Evolutionary conservation across 345 rosid species (phyloP), one percentile per base, ranked within the genome.

Genomic region (Rhodomyrtus tomentosa): DNA sequence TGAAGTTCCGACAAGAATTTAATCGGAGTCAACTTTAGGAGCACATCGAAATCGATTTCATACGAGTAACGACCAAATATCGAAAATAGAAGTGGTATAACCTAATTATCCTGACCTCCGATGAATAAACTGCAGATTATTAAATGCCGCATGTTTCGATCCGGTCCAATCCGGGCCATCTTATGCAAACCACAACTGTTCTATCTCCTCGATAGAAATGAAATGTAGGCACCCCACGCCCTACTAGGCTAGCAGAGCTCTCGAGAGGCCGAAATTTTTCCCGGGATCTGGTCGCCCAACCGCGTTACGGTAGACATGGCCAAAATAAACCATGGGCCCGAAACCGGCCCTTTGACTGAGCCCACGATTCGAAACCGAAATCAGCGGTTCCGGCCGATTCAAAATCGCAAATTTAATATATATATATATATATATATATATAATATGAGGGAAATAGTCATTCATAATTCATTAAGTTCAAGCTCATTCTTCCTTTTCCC

Each of bases 231-330:
- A 59, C 38, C 27, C 18, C 72, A 29, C 1, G 38, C 72, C 29
- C 10, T 10, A 59, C 72, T 27, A 27, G 20, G 1, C 72, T 27
- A 58, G 38, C 1, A 18, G 20, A 62, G 74, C 7, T 18, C 55
- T 8, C 55, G 16, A 0, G 2, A 20, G 42, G 20, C 24, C 5
- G 10, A 32, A 14, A 29, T 11, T 62, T 32, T 62, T 20, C 24
- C 0, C 3, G 0, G 12, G 5, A 3, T 62, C 76, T 2, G 1
- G 22, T 29, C 27, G 74, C 10, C 5, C 7, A 10, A 32, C 36
- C 4, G 5, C 40, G 3, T 59, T 40, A 6, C 4, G 42, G 42
- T n/a, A n/a, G n/a, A n/a, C n/a, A n/a, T n/a, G n/a, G n/a, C n/a
- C n/a, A n/a, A n/a, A n/a, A n/a, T n/a, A n/a, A n/a, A n/a, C n/a